These are phyloP conservation scores for Neolentinus lepideus DNA, from an alignment of 1,284 basidiomycete species.

Conservation along the genomic window DNA sequence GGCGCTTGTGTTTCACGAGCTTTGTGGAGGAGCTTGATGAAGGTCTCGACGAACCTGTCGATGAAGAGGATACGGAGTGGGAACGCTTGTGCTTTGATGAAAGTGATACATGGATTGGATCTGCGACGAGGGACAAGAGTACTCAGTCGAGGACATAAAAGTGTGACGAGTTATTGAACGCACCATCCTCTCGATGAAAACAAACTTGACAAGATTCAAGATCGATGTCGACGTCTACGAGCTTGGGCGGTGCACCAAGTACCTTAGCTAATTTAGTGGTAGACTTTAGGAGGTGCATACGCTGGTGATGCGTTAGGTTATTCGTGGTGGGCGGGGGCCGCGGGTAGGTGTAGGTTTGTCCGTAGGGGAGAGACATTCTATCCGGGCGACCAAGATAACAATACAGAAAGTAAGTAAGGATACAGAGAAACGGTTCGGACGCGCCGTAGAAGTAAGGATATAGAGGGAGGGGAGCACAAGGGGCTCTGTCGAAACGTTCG, in stretches of 20 bases:
- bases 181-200: slow-evolving; percentile 6
- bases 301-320: slow-evolving; percentile 42
- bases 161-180: slow-evolving; percentile 5
- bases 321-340: slow-evolving; percentile 57
- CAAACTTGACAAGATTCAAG: slow-evolving; percentile 6
- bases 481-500: neutral
- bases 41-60: neutral
- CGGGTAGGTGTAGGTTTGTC: slow-evolving; percentile 34
- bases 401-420: neutral
- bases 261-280: slow-evolving; percentile 56
- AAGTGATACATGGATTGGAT: neutral
- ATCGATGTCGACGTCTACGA: slow-evolving; percentile 31
- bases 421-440: neutral
- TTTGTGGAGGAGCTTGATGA: neutral
- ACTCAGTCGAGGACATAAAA: neutral
- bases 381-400: neutral
- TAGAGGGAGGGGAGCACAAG: neutral
- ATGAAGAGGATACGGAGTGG: neutral
- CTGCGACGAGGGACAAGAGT: neutral
- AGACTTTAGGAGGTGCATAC: slow-evolving; percentile 47
- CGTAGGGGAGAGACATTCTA: slow-evolving; percentile 12
- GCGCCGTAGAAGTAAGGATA: neutral
- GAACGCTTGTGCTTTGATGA: neutral
- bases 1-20: neutral
- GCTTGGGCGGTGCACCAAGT: slow-evolving; percentile 52